These are phyloP conservation scores for Diaporthe citrichinensis DNA, from an alignment of 2,329 filamentous ascomycete genomes.

Conservation along the genomic window DNA sequence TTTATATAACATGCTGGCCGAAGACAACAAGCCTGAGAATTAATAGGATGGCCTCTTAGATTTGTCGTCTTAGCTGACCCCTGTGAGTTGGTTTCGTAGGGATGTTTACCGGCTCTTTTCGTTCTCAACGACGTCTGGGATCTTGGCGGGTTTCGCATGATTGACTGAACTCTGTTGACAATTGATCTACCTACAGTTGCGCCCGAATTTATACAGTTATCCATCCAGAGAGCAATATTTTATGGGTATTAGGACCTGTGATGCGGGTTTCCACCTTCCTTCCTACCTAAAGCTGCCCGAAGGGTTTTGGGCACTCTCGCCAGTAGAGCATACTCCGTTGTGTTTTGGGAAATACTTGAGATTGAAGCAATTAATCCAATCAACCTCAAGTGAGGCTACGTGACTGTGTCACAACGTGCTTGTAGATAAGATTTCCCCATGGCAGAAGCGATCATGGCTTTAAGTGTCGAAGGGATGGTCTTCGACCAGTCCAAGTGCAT, in stretches of 20 bases:
- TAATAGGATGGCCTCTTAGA: neutral
- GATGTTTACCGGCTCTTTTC: neutral
- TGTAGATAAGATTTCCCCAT: neutral
- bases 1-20: neutral
- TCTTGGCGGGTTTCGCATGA: neutral
- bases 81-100: neutral
- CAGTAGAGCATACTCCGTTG: neutral
- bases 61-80: neutral
- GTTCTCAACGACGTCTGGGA: neutral
- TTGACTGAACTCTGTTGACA: neutral
- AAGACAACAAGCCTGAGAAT: neutral
- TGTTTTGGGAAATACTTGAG: neutral
- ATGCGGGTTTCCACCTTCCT: neutral
- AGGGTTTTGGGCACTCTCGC: neutral
- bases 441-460: neutral
- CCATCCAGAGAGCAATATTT: neutral
- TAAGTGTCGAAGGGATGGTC: neutral
- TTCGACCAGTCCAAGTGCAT: neutral
- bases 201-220: no score
- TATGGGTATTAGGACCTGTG: neutral
- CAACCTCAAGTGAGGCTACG: neutral
- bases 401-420: neutral
- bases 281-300: neutral
- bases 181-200: neutral
- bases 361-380: neutral